These are phyloP conservation scores for Talaromyces borbonicus DNA, from an alignment of 495 filamentous ascomycete genomes.

Conservation along the genomic window DNA sequence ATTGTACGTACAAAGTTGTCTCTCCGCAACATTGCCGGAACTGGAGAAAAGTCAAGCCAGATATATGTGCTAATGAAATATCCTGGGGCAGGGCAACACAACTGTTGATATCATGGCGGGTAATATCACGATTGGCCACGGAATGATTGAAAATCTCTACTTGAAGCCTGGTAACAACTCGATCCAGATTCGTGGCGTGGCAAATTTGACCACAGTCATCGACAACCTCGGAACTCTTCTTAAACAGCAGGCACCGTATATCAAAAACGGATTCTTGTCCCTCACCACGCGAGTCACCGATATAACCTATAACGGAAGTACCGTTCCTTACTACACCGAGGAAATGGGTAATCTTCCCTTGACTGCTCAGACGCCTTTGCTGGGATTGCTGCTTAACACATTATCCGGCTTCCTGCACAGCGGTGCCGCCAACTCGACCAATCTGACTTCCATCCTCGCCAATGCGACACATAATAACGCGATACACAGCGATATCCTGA, in stretches of 20 bases:
- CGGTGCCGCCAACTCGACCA: neutral
- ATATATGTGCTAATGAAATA: neutral
- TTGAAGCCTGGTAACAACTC: slow-evolving; percentile 38
- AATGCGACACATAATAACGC: neutral
- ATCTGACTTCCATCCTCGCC: neutral
- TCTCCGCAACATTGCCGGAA: no score
- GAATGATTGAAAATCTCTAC: slow-evolving; percentile 28
- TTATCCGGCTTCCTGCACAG: slow-evolving; percentile 15
- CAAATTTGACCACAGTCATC: slow-evolving; percentile 20
- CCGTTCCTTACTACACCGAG: slow-evolving; percentile 31
- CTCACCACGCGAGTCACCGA: slow-evolving; percentile 22
- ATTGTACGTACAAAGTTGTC: slow-evolving; percentile 17
- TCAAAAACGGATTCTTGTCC: slow-evolving; percentile 23
- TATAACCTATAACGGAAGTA: slow-evolving; percentile 24
- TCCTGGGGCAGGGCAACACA: slow-evolving; percentile 25
- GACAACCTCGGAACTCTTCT: slow-evolving; percentile 21
- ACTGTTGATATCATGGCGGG: slow-evolving; percentile 32
- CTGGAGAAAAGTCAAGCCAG: neutral
- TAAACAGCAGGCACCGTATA: slow-evolving; percentile 16
- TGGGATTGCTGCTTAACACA: slow-evolving; percentile 23
- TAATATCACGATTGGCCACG: slow-evolving; percentile 28
- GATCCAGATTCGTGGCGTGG: slow-evolving; percentile 22
- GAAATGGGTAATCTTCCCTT: slow-evolving; percentile 27
- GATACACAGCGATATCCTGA: neutral
- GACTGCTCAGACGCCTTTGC: slow-evolving; percentile 22